Evolutionary conservation across 352 stramenopile species (phyloP), one percentile per base, ranked within the genome.

Genomic region (Stramenopiles sp.): DNA sequence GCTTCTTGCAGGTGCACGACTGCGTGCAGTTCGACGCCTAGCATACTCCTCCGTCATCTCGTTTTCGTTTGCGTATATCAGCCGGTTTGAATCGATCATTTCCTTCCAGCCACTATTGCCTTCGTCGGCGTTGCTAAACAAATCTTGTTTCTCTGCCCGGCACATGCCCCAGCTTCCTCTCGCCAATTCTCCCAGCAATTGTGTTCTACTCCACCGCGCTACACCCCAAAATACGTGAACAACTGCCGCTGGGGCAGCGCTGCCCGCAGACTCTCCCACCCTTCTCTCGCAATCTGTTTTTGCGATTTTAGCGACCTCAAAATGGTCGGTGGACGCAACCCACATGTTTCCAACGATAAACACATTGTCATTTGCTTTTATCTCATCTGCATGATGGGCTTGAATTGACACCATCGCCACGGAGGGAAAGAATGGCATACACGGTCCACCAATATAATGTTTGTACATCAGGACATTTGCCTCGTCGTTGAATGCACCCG

Each of bases 21-120:
- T 25, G 12, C 43, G 12, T 63, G 49, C 32, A 31, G 68, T 53
- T 4, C 74, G 68, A 12, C 53, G 32, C 3, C 68, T 75, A 31
- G 82, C 79, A 37, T 78, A 77, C 1, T 82, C 80, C 33, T 83
- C 80, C 3, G 77, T 82, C 80, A 83, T 83, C 30, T 80, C 80
- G 6, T 77, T 76, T n/a, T 79, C 69, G 0, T 79, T 79, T 4
- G 80, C 80, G 63, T 78, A 83, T 1, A 81, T 78, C 30, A 82
- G 74, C 0, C 80, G 76, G 35, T 37, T 37, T 1, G 43, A 34
- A 18, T 48, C 37, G 43, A 63, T 63, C 43, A 63, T 63, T 63
- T 25, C 25, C 25, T 63, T 25, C 43, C 43, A 63, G 12, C 12
- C 43, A 63, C 43, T 63, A 18, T 12, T 25, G 25, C 25, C 12